Percentiles rank a stretch among this genome's conserved stretches.
Evolutionary conservation across 2,329 filamentous ascomycete species (phyloP).

Genomic region (Penicillium sp.): DNA sequence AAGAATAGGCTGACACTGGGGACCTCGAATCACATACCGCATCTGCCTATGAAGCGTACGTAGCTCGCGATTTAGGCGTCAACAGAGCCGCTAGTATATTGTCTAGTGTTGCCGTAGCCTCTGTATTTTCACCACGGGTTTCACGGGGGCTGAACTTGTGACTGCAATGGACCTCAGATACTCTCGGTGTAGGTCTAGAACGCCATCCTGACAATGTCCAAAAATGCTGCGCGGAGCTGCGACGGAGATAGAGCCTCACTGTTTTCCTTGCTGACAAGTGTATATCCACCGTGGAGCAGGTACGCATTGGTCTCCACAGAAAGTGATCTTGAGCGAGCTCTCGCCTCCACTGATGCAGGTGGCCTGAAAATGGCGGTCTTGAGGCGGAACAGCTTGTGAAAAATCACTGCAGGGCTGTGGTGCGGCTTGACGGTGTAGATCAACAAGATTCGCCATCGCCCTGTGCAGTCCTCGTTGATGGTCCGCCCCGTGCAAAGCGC

Average conservation of each 20-base stretch:
- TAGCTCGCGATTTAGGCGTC: neutral
- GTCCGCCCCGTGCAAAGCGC: slow-evolving; percentile 3
- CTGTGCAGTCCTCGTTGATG: slow-evolving; percentile 9
- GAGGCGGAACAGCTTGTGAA: neutral
- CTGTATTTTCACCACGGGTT: neutral
- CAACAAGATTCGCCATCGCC: slow-evolving; percentile 6
- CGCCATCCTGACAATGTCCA: neutral
- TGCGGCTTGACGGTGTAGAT: slow-evolving; percentile 8
- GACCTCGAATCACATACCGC: too few species aligned
- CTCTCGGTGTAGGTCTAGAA: neutral
- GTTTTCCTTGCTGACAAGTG: slow-evolving; percentile 3
- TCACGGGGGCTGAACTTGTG: neutral
- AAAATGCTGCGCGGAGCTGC: slow-evolving; percentile 1
- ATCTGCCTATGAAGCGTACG: too few species aligned
- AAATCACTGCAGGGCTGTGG: neutral
- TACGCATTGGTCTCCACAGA: neutral
- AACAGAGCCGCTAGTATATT: slow-evolving; percentile 11
- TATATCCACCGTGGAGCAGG: neutral
- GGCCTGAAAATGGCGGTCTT: slow-evolving; percentile 3
- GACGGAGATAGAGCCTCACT: slow-evolving; percentile 9
- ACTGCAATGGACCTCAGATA: neutral
- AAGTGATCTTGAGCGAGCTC: neutral
- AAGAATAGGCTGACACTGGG: neutral
- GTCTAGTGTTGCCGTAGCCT: neutral
- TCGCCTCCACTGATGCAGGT: slow-evolving; percentile 17